phyloP scores from a whole-genome alignment of 2,329 filamentous ascomycete genomes.

The Penicillium janthinellum region DNA sequence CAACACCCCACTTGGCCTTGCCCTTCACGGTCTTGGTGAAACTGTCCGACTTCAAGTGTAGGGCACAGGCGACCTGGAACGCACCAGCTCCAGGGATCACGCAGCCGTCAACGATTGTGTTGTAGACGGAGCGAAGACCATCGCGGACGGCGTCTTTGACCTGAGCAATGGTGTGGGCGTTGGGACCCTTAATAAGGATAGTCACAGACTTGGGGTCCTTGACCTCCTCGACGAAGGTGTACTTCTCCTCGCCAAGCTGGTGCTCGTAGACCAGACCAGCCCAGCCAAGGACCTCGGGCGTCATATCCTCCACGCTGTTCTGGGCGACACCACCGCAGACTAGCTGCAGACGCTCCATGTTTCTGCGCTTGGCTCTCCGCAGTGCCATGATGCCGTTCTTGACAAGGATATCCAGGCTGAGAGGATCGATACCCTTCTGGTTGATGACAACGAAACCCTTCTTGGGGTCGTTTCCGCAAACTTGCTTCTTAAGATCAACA shows the following conservation, averaged over 20 bases:
- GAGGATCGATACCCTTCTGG: constrained; percentile 97
- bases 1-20: constrained; percentile 95
- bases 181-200: constrained; percentile 95
- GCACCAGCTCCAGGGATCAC: constrained; percentile 93
- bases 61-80: constrained; percentile 91
- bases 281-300: constrained; percentile 88
- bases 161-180: constrained; percentile 93
- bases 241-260: constrained; percentile 97
- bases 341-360: constrained; percentile 97
- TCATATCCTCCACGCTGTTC: constrained; percentile 94
- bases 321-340: constrained; percentile 88
- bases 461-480: constrained; percentile 88
- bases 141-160: constrained; percentile 96
- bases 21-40: constrained; percentile 93
- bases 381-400: constrained; percentile 98
- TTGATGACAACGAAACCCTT: constrained; percentile 98
- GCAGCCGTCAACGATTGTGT: constrained; percentile 97
- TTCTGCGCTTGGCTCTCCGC: constrained; percentile 91
- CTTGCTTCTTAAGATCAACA: constrained; percentile 95
- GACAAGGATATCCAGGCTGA: constrained; percentile 91
- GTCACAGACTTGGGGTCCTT: constrained; percentile 99
- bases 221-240: constrained; percentile 97
- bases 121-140: constrained; percentile 94
- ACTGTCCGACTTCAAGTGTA: constrained; percentile 80
- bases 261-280: constrained; percentile 97